These are phyloP conservation scores for Lachnellula arida DNA, from an alignment of 2,329 filamentous ascomycete genomes.

Conservation along the genomic window DNA sequence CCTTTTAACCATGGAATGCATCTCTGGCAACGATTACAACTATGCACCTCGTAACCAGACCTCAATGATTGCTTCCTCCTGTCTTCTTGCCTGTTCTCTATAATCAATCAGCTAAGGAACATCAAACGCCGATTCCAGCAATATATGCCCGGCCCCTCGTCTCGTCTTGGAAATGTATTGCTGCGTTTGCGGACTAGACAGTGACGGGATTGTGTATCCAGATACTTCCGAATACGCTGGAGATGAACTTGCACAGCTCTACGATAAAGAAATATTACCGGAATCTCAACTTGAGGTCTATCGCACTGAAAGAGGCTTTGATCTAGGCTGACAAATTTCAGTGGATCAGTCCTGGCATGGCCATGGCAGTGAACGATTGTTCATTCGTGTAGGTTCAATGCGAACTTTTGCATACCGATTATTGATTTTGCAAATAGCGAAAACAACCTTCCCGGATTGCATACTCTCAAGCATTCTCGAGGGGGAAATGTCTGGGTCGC, in stretches of 20 bases:
- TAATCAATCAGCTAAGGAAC: not conserved
- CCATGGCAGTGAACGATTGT: not conserved
- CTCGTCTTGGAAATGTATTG: not conserved
- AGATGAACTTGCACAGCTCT: conserved; percentile 2
- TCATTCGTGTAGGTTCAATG: not conserved
- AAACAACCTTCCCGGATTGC: too few relatives aligned
- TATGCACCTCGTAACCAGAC: too few relatives aligned
- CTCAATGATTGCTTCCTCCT: too few relatives aligned
- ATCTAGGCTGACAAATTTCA: not conserved
- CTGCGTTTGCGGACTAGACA: conserved; percentile 1
- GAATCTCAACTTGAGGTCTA: not conserved
- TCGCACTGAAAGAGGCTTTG: not conserved
- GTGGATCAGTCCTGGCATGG: not conserved
- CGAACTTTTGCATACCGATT: too few relatives aligned
- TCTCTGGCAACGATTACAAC: too few relatives aligned
- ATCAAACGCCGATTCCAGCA: not conserved
- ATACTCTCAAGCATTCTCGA: too few relatives aligned
- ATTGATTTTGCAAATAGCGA: too few relatives aligned
- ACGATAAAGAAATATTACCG: not conserved
- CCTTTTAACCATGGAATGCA: too few relatives aligned
- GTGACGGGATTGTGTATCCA: conserved; percentile 3
- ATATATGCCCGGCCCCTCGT: not conserved
- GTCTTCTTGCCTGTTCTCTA: not conserved
- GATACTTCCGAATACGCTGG: conserved; percentile 5
- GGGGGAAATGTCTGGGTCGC: too few relatives aligned